Evolutionary conservation across 345 rosid species (phyloP), one percentile per base, ranked within the genome.

Genomic region (Limnanthes douglasii): DNA sequence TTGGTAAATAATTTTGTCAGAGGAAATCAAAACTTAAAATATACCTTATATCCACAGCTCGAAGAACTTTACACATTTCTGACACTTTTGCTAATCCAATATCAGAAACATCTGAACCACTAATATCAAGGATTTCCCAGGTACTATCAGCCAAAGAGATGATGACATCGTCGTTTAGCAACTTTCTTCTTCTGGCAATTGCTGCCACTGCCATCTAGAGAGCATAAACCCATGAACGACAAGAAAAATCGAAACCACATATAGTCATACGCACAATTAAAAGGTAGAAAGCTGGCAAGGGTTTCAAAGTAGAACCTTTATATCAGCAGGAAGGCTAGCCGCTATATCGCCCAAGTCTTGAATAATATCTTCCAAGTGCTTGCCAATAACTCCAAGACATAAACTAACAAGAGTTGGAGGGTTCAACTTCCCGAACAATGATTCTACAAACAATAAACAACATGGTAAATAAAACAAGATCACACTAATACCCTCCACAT

Each of bases 21-120:
- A n/a, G n/a, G n/a, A n/a, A 46, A 39, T 27, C 1, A 21, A 16
- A 20, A 8, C 27, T 12, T 15, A 18, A 10, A 24, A n/a, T 22
- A 23, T 23, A 79, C 97, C 97, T 88, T 58, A 76, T 73, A 64
- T 88, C 97, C 23, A 76, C 64, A 43, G 97, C 86, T 39, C 73
- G 62, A 34, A 88, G 71, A 47, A 60, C 69, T 45, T 46, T 68
- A 71, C 95, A 83, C 3, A 42, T 48, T 50, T 54, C 56, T 1
- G 90, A 72, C 32, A 79, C 63, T 56, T 62, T 59, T 10, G 45
- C 61, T 37, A 88, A 43, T 35, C 90, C 90, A 32, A 66, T 47
- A 61, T 83, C 68, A 3, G 90, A 45, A 31, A 88, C 70, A 43
- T 76, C 67, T 13, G 97, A 83, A 31, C 90, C 73, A 27, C 93